phyloP scores from a whole-genome alignment of 2,329 filamentous ascomycete genomes.

The Epicoccum nigrum region DNA sequence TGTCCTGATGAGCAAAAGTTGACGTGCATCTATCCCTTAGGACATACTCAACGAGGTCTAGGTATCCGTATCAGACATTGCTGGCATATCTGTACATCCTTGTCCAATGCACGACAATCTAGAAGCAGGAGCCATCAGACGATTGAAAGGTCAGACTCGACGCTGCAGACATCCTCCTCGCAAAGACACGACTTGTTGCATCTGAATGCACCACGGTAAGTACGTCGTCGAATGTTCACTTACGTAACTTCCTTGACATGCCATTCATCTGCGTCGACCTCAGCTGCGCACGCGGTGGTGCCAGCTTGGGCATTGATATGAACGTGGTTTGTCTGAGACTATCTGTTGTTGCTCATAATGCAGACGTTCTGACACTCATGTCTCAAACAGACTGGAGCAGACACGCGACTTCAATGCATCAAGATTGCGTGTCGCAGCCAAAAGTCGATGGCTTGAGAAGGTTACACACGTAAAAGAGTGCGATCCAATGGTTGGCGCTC shows the following conservation, averaged over 20 bases:
- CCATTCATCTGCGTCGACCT: no score
- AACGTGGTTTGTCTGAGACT: slow-evolving; percentile 1
- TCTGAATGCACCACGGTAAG: no score
- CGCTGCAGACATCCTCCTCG: no score
- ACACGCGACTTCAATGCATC: slow-evolving; percentile 4
- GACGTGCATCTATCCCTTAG: slow-evolving; percentile 14
- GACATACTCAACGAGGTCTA: background rate
- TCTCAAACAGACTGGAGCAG: background rate
- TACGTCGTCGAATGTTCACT: no score
- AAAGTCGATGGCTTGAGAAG: slow-evolving; percentile 9
- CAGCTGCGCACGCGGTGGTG: background rate
- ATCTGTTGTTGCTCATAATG: background rate
- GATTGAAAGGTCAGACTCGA: no score
- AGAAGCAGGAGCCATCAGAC: background rate
- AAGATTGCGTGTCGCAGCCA: slow-evolving; percentile 10
- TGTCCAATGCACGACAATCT: slow-evolving; percentile 7
- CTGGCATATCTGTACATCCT: slow-evolving; percentile 7
- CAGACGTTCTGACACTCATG: background rate
- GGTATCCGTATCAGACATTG: slow-evolving; percentile 5
- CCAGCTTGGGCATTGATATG: background rate
- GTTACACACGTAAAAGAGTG: slow-evolving; percentile 19
- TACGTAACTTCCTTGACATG: no score
- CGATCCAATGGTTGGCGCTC: slow-evolving; percentile 30
- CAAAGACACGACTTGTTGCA: no score
- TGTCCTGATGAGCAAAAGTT: background rate